Evolutionary conservation across 345 rosid genomes (phyloP).

Genomic region (Barbarea vulgaris): DNA sequence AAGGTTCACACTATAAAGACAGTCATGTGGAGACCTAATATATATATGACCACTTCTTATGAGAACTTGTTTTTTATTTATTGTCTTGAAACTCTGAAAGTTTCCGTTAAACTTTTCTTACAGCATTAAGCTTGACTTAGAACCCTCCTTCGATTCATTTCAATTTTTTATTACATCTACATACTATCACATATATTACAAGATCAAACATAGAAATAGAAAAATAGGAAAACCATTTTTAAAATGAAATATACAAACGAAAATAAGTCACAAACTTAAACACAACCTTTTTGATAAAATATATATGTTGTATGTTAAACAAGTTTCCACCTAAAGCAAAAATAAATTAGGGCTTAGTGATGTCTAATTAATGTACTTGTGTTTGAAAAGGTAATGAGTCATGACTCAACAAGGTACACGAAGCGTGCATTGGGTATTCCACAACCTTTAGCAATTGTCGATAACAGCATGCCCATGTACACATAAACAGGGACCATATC

Average conservation of each 20-base stretch:
- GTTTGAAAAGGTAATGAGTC: constrained; percentile 21
- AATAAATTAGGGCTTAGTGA: constrained; percentile 27
- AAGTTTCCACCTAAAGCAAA: constrained; percentile 1
- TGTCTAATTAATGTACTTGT: constrained; percentile 23
- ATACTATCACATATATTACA: background rate
- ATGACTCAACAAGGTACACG: constrained; percentile 20
- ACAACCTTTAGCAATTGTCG: constrained; percentile 41
- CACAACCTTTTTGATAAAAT: background rate
- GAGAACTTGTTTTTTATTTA: background rate
- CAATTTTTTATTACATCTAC: background rate
- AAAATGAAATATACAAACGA: background rate
- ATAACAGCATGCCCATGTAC: constrained; percentile 34
- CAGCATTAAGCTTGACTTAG: background rate
- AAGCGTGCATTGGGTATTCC: constrained; percentile 36
- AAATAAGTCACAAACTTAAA: background rate
- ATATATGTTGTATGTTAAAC: background rate
- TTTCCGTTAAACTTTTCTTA: background rate
- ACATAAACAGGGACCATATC: constrained; percentile 20
- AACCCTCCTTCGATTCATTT: background rate
- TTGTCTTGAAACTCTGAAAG: background rate
- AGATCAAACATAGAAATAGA: background rate
- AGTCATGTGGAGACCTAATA: background rate
- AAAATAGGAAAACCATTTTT: background rate
- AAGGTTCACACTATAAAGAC: background rate
- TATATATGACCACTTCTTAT: background rate